Base-by-base conservation (phyloP, 2,329 filamentous ascomycete species). In the Hymenoscyphus albidus region DNA sequence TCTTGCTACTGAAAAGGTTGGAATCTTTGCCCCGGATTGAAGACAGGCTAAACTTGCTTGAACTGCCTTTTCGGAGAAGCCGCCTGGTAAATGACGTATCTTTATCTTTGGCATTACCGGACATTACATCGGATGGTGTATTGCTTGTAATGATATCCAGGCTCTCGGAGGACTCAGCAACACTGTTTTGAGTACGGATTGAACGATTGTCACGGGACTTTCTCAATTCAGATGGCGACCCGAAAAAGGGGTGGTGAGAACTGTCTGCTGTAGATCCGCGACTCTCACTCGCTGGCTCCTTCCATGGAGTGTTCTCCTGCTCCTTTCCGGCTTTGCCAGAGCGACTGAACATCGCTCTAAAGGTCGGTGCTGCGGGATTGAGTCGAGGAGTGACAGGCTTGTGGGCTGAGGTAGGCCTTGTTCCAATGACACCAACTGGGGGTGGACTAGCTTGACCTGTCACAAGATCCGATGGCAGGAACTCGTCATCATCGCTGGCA, bases 351-450 rank as follows among this genome's bases (percentile, higher is more conserved):
- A 88, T 84, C 10, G 69, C 88, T 77, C 90, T 94, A 75, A 98
- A 98, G 0, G 90, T 91, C 9, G 93, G 93, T 0, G 94, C 95
- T 6, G 91, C 86, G 7, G 95, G 95, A 72, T 99, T 98, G 35
- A 98, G 82, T 70, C 84, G 83, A 58, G 86, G 72, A 77, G 88
- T 80, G 51, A 81, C 73, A 61, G 78, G 70, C 72, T 76, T 75
- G 74, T 88, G 79, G 72, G 81, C 80, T 13, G 74, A 74, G 18
- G 67, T 57, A 13, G 90, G 92, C 2, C 88, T 87, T 58, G 92
- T 96, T 31, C 94, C 94, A 69, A 98, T 97, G 0, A 89, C 83
- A 27, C 87, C 86, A 2, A 89, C 83, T 56, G 87, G 82, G 62
- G 83, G 85, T 5, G 84, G 82, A 13, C 82, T 81, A 3, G 79